phyloP scores from a whole-genome alignment of 495 filamentous ascomycete genomes.

The Penicillium flavigenum region DNA sequence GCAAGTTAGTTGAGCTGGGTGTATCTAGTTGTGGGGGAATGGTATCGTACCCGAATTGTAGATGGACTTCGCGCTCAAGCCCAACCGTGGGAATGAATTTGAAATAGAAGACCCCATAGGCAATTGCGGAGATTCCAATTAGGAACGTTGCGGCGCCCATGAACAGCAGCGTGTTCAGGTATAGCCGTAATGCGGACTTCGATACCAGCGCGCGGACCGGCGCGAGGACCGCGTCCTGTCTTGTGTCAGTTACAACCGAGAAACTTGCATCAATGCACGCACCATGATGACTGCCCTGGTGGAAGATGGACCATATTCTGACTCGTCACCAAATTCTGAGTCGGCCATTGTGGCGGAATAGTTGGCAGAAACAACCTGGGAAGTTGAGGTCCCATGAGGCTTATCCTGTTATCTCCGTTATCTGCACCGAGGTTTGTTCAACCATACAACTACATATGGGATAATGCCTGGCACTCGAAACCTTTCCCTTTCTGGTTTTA shows the following conservation, averaged over 20 bases:
- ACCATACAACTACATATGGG: too few species aligned
- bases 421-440: background rate
- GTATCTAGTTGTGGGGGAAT: background rate
- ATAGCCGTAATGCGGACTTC: conserved; percentile 65
- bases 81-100: conserved; percentile 74
- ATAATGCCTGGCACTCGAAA: too few species aligned
- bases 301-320: conserved; percentile 22
- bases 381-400: background rate
- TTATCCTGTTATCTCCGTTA: background rate
- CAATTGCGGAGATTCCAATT: conserved; percentile 59
- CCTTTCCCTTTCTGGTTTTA: too few species aligned
- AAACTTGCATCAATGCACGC: conserved; percentile 1
- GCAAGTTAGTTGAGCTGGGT: conserved; percentile 6
- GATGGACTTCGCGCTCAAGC: conserved; percentile 64
- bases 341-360: conserved; percentile 27
- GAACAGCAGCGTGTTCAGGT: conserved; percentile 69
- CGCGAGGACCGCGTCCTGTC: conserved; percentile 34
- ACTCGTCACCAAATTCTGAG: conserved; percentile 32
- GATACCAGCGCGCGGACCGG: conserved; percentile 55
- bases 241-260: conserved; percentile 16
- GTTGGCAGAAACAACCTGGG: conserved; percentile 13
- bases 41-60: conserved; percentile 70
- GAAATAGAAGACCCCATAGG: conserved; percentile 78
- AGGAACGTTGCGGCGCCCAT: conserved; percentile 56
- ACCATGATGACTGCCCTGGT: conserved; percentile 17